phyloP scores from a whole-genome alignment of 2,329 filamentous ascomycete species.

The Hortaea werneckii region DNA sequence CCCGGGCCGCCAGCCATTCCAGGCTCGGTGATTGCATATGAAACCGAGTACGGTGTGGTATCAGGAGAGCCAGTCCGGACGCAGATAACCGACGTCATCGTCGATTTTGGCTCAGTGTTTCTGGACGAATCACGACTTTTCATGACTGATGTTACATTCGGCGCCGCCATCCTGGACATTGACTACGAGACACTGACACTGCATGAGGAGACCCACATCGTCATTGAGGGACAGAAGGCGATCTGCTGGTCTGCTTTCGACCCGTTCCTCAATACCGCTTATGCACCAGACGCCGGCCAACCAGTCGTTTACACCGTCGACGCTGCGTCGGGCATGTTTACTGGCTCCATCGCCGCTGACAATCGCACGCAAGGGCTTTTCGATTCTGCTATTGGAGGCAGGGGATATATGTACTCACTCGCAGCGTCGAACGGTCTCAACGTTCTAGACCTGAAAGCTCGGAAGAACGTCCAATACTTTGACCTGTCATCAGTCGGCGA shows the following conservation, averaged over 20 bases:
- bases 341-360: conserved; percentile 2
- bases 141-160: conserved; percentile 8
- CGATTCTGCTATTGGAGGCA: conserved; percentile 6
- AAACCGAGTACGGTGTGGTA: conserved; percentile 6
- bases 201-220: conserved; percentile 3
- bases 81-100: conserved; percentile 2
- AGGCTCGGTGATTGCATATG: conserved; percentile 6
- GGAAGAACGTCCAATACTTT: conserved; percentile 9
- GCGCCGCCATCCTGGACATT: conserved; percentile 8
- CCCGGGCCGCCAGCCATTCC: conserved; percentile 3
- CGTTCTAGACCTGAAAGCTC: conserved; percentile 7
- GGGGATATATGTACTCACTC: conserved; percentile 8
- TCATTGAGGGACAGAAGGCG: conserved; percentile 4
- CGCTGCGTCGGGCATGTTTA: conserved; percentile 3
- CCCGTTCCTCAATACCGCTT: conserved; percentile 2
- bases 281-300: conserved; percentile 8
- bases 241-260: conserved; percentile 11
- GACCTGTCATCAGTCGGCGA: conserved; percentile 8
- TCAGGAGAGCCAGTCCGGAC: conserved; percentile 2
- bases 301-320: conserved; percentile 3
- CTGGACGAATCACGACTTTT: conserved; percentile 4
- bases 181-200: conserved; percentile 2
- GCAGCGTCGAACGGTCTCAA: conserved; percentile 5
- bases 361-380: conserved; percentile 5
- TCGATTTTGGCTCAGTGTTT: conserved; percentile 9